Evolutionary conservation across 2,329 filamentous ascomycete species (phyloP).

Genomic region (Teratosphaeria viscida): DNA sequence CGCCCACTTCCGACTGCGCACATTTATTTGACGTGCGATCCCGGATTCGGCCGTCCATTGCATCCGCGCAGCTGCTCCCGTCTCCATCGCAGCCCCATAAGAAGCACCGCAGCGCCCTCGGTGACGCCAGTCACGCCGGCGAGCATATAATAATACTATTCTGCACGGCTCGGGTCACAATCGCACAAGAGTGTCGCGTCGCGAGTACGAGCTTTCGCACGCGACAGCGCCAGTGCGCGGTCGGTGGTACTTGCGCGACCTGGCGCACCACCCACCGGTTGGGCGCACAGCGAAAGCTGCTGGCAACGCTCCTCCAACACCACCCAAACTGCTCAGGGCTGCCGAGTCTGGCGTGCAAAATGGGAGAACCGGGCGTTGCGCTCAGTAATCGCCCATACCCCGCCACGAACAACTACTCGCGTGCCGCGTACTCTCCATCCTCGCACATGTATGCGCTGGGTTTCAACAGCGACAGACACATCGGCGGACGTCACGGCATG

Average conservation of each 20-base stretch:
- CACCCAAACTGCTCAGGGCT: background rate
- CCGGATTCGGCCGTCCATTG: background rate
- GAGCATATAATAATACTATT: background rate
- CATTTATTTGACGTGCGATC: background rate
- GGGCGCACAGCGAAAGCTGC: background rate
- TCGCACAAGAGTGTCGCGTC: background rate
- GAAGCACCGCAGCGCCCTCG: background rate
- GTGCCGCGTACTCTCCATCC: background rate
- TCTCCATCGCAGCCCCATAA: background rate
- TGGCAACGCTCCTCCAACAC: background rate
- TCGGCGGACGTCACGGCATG: slow-evolving; percentile 13
- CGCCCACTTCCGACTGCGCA: background rate
- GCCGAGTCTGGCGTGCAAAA: background rate
- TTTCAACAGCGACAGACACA: background rate
- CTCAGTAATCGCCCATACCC: background rate
- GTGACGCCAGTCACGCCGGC: background rate
- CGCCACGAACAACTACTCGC: background rate
- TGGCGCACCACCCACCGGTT: background rate
- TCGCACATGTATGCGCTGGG: background rate
- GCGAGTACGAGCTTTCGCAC: background rate
- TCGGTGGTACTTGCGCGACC: background rate
- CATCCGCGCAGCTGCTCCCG: background rate
- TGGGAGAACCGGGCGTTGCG: background rate
- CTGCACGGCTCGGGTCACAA: background rate
- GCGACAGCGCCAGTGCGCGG: background rate